These are phyloP conservation scores for Claviceps citrina DNA, from an alignment of 2,329 filamentous ascomycete genomes.

Conservation along the genomic window DNA sequence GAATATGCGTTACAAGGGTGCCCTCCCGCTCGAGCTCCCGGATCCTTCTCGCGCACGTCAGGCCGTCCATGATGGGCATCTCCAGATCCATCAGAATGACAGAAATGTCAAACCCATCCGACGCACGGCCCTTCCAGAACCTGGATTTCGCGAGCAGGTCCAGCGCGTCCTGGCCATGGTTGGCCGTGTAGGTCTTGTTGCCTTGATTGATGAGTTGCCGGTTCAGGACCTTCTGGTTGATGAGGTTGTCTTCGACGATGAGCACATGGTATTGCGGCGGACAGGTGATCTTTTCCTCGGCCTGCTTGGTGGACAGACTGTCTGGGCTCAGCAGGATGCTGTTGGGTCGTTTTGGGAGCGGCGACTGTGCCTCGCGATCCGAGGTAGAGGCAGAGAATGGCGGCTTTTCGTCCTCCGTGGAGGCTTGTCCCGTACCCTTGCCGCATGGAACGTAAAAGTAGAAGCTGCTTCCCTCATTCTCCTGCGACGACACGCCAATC, in stretches of 20 bases:
- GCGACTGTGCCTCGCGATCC: background rate
- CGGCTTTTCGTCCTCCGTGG: background rate
- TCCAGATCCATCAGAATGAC: conserved; percentile 68
- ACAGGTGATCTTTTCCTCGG: background rate
- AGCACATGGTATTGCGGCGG: conserved; percentile 39
- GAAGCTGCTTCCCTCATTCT: conserved; percentile 6
- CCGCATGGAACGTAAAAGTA: conserved; percentile 4
- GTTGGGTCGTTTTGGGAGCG: background rate
- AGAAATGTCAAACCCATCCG: conserved; percentile 35
- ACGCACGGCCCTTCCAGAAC: conserved; percentile 36
- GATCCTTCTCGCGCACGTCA: conserved; percentile 57
- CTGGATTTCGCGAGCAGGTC: conserved; percentile 38
- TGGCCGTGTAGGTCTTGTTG: conserved; percentile 46
- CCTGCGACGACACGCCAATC: conserved; percentile 44
- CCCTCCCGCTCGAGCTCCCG: conserved; percentile 48
- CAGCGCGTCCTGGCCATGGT: conserved; percentile 47
- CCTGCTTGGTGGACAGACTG: background rate
- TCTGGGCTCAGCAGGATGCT: background rate
- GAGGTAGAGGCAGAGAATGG: background rate
- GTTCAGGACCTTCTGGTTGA: conserved; percentile 48
- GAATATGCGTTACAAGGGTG: conserved; percentile 47
- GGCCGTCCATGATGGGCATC: conserved; percentile 72
- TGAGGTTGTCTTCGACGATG: conserved; percentile 52
- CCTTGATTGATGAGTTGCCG: conserved; percentile 44
- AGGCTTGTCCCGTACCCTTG: background rate